Evolutionary conservation across 2,329 filamentous ascomycete species (phyloP).

Genomic region (Parascedosporium putredinis): DNA sequence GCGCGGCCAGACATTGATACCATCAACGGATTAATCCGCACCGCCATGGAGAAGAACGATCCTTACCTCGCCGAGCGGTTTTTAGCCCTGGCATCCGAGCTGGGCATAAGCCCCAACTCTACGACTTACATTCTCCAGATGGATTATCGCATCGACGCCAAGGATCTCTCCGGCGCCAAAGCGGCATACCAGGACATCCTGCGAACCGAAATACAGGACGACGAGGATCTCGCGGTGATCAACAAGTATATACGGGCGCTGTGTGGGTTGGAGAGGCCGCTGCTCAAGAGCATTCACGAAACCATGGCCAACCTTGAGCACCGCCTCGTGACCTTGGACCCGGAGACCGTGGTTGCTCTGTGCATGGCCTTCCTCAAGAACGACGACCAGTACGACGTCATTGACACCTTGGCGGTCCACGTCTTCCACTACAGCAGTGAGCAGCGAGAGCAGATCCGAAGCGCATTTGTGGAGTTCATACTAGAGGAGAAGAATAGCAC

Average conservation of each 20-base stretch:
- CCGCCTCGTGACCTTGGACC: constrained; percentile 56
- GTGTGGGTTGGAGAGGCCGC: constrained; percentile 46
- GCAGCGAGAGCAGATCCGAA: constrained; percentile 57
- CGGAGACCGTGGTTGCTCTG: constrained; percentile 65
- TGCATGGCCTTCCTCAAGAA: constrained; percentile 63
- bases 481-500: constrained; percentile 52
- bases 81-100: constrained; percentile 53
- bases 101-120: constrained; percentile 56
- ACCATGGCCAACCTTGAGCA: constrained; percentile 65
- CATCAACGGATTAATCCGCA: constrained; percentile 66
- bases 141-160: constrained; percentile 61
- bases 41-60: constrained; percentile 60
- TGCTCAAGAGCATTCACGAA: constrained; percentile 62
- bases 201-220: constrained; percentile 35
- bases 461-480: constrained; percentile 58
- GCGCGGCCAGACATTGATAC: constrained; percentile 55
- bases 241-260: constrained; percentile 66
- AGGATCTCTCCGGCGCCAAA: constrained; percentile 61
- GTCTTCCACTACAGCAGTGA: constrained; percentile 58
- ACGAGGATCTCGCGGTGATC: constrained; percentile 50
- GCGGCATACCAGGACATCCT: constrained; percentile 55
- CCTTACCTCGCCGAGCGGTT: constrained; percentile 65
- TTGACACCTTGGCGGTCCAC: constrained; percentile 71
- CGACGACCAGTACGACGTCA: constrained; percentile 67
- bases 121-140: constrained; percentile 66